Percentiles rank a stretch among this genome's conserved stretches.
Conservation (phyloP, 2,329 filamentous ascomycete genomes). For the Calonectria pteridis region DNA sequence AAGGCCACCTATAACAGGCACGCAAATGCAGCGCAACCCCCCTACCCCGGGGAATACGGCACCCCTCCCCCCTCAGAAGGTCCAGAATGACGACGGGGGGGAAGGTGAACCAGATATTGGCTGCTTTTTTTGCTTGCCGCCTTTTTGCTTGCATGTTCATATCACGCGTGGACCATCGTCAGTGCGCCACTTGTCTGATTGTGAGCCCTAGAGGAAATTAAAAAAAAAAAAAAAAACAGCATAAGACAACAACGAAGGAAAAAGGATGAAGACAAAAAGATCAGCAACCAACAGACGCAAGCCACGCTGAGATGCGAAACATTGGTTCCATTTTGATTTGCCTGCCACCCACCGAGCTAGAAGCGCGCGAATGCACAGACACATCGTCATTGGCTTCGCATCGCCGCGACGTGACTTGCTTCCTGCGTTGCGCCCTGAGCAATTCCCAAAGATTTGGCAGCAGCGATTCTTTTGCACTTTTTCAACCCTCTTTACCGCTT, state of each 20-base stretch:
- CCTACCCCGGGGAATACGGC: background rate
- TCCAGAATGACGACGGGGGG: background rate
- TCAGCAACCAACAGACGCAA: background rate
- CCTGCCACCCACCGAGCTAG: background rate
- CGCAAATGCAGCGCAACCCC: background rate
- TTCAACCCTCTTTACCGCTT: slow-evolving; percentile 13
- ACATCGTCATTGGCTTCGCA: background rate
- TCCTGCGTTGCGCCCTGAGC: slow-evolving; percentile 6
- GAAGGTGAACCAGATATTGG: background rate
- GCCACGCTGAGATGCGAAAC: slow-evolving; percentile 13
- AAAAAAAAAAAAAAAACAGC: background rate
- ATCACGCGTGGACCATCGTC: too few relatives aligned
- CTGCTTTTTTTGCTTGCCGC: background rate
- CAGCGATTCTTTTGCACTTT: background rate
- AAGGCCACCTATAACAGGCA: slow-evolving; percentile 4
- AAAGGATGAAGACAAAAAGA: background rate
- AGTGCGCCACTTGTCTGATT: background rate
- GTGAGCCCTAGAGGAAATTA: background rate
- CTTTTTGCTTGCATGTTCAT: background rate
- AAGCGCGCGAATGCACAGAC: background rate
- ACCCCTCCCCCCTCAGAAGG: background rate
- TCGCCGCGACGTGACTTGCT: background rate
- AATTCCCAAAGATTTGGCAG: slow-evolving; percentile 2
- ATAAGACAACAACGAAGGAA: background rate
- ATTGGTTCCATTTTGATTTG: background rate